Evolutionary conservation across 2,329 filamentous ascomycete genomes (phyloP), one percentile per base, ranked within the genome.

Genomic region (Apiospora koreana): DNA sequence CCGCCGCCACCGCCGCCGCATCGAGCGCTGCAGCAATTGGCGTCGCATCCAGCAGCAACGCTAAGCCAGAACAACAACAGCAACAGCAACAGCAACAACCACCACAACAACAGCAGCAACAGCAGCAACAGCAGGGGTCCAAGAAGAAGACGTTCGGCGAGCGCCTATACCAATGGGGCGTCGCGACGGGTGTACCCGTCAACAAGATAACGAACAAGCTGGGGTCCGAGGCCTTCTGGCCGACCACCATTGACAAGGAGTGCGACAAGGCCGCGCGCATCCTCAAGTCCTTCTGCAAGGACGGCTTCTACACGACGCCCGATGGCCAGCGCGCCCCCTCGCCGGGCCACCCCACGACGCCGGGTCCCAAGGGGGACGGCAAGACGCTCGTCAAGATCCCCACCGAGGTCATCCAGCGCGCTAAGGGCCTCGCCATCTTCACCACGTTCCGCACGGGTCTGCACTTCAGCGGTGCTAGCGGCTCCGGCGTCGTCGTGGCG

Each of bases 221-320:
- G 46, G 94, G 94, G n/a, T 82, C 82, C 65, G 94, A 97, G 81
- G 92, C 93, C 28, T 97, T 97, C 81, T 92, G 95, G 88, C 94
- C 94, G 1, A 93, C 92, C 69, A 91, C 92, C 1, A 85, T 97
- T 73, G 94, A 97, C 78, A 94, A 94, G 80, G 95, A 97, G 83
- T 93, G 92, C 75, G 94, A 97, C 81, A 97, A 97, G 84, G 94
- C 94, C 0, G 94, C 94, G 43, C 86, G 93, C 16, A 97, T 97
- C 65, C 80, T 97, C 35, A 89, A 89, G 77, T 93, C 91, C 73
- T 98, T 98, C 81, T 97, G 94, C 85, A 96, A 87, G 80, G 85
- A 87, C 74, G 86, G 86, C 21, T 86, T 88, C 77, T 86, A 87
- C 73, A 85, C 70, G 50, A 68, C 69, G 54, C 71, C 42, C 69